Evolutionary conservation across 768 basidiomycete species (phyloP).

Genomic region (Psilocybe cubensis): DNA sequence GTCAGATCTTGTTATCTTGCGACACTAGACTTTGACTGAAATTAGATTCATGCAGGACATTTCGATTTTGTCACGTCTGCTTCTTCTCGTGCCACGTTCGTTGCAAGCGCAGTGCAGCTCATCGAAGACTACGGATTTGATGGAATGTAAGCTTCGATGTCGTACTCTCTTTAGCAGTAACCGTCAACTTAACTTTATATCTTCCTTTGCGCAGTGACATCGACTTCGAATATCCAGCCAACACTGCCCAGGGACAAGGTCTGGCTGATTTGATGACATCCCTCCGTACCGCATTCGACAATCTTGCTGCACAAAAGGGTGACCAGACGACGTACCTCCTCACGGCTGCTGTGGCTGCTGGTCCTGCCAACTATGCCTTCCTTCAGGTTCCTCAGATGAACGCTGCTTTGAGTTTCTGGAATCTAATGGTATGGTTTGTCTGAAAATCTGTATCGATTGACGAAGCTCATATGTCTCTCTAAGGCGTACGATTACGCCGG

Average conservation of each 20-base stretch:
- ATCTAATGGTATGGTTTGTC: conserved; percentile 65
- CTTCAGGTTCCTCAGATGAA: conserved; percentile 69
- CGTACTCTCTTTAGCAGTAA: background rate
- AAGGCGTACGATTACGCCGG: conserved; percentile 81
- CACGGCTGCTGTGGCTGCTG: conserved; percentile 68
- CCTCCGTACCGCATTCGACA: conserved; percentile 64
- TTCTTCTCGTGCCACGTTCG: conserved; percentile 57
- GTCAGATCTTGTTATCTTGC: conserved; percentile 24
- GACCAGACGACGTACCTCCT: conserved; percentile 63
- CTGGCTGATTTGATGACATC: conserved; percentile 67
- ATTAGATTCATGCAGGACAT: conserved; percentile 44
- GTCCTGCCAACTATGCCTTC: conserved; percentile 58
- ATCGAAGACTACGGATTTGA: conserved; percentile 82
- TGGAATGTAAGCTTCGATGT: conserved; percentile 55
- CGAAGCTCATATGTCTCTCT: background rate
- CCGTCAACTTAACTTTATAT: background rate
- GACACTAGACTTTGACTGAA: background rate
- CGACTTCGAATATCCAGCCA: conserved; percentile 80
- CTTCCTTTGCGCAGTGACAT: conserved; percentile 49
- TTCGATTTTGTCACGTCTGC: conserved; percentile 65
- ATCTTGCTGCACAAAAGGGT: conserved; percentile 60
- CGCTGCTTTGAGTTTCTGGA: conserved; percentile 72
- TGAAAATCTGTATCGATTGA: background rate
- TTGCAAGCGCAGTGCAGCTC: conserved; percentile 60
- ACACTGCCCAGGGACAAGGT: conserved; percentile 60